Conservation (phyloP, 2,329 filamentous ascomycete species). For the Apiospora koreana region DNA sequence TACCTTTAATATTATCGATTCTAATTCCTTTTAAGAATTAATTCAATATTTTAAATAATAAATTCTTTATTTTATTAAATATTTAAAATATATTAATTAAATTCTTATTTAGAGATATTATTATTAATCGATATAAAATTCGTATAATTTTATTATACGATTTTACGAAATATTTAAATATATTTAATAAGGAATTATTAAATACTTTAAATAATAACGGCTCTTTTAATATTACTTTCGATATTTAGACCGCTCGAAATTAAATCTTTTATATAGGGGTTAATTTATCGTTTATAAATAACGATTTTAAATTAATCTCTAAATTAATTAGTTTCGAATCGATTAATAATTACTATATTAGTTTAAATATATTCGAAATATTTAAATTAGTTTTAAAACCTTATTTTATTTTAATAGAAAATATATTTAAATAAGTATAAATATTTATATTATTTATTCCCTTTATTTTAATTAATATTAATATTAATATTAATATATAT, state of each 20-base stretch:
- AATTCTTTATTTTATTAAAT: neutral
- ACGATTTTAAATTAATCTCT: slow-evolving; percentile 27
- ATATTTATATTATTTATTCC: neutral
- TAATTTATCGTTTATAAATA: neutral
- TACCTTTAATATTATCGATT: neutral
- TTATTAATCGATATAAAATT: neutral
- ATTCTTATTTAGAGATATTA: neutral
- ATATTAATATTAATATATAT: neutral
- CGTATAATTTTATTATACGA: neutral
- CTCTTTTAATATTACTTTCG: neutral
- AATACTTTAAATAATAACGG: neutral
- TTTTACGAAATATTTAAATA: neutral
- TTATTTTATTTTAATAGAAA: neutral
- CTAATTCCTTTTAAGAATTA: neutral
- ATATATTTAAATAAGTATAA: neutral
- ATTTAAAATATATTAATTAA: neutral
- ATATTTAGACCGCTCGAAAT: neutral
- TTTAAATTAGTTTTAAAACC: neutral
- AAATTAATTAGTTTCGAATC: slow-evolving; percentile 21
- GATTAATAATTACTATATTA: slow-evolving; percentile 14
- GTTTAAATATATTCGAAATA: neutral
- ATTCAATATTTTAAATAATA: neutral
- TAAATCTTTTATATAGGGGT: slow-evolving; percentile 20
- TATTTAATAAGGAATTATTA: neutral
- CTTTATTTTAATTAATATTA: neutral